Base-by-base conservation (phyloP, 352 stramenopile species). In the Phytophthora pseudosyringae region DNA sequence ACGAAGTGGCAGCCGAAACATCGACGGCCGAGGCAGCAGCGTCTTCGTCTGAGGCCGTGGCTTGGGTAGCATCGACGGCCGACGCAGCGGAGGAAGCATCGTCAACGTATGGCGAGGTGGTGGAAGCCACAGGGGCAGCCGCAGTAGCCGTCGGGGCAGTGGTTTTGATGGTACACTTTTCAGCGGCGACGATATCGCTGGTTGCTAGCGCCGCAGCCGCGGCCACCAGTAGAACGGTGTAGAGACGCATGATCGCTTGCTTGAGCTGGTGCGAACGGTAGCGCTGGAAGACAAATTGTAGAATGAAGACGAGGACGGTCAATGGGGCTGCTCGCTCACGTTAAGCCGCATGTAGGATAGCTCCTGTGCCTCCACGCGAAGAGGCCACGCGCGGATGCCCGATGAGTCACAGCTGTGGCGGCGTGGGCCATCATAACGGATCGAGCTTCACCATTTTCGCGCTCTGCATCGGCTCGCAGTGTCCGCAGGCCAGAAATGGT, bases 361-460 rank as follows among this genome's bases (percentile, higher is more conserved):
- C n/a, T n/a, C 32, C 31, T 60, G 31, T 46, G 29, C 9, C 50
- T 57, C 16, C 18, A 46, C 13, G 57, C 8, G 40, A 59, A 58
- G 41, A 67, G 36, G 43, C 49, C 59, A 54, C 59, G 48, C 49
- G 33, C 49, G 50, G 59, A 67, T 44, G 15, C 59, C 18, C 41
- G 26, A 54, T 66, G 58, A 66, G 39, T 15, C 48, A 52, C 58
- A 67, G 59, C 48, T 67, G 59, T 43, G 35, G 41, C 39, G 39
- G 41, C 41, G 49, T n/a, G n/a, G 48, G 33, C 39, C 39, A 41
- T 67, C 41, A 67, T 50, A 67, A 54, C 50, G 59, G 40, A 67
- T 67, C 59, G 54, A 67, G n/a, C 28, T 52, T 51, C 46, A 59
- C 11, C 21, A 21, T 44, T 47, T 35, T 36, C 59, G 13, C 12